Evolutionary conservation across 768 basidiomycete genomes (phyloP).

Genomic region (Melanogaster broomeanus): DNA sequence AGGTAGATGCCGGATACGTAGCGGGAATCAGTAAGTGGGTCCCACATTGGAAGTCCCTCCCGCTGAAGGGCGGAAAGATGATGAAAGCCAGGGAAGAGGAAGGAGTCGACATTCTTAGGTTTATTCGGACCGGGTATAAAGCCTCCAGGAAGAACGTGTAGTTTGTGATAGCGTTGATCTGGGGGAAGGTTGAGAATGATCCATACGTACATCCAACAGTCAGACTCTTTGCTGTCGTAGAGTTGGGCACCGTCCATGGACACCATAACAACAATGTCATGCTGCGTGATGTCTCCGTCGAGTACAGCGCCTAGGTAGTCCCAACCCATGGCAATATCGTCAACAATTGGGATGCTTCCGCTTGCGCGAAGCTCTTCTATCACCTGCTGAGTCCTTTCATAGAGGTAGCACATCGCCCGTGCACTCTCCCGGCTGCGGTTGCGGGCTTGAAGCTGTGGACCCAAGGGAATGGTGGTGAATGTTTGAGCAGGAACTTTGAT

Average conservation of each 20-base stretch:
- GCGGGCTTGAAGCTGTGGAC: constrained; percentile 44
- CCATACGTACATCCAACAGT: constrained; percentile 38
- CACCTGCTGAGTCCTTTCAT: not conserved
- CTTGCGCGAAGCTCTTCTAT: no score
- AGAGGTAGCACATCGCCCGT: constrained; percentile 26
- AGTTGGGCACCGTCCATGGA: constrained; percentile 45
- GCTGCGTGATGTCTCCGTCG: constrained; percentile 12
- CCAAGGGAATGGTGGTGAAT: constrained; percentile 39
- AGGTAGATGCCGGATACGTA: constrained; percentile 16
- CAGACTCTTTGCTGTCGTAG: constrained; percentile 14
- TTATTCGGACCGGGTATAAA: constrained; percentile 32
- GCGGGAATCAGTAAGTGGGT: constrained; percentile 19
- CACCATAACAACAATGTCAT: constrained; percentile 35
- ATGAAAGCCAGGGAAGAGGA: constrained; percentile 30
- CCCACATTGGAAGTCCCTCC: constrained; percentile 35
- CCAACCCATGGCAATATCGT: not conserved
- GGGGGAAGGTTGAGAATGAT: constrained; percentile 33
- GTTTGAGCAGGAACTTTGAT: constrained; percentile 30
- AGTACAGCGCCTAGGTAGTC: constrained; percentile 9
- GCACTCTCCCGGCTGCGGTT: constrained; percentile 26
- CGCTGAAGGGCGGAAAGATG: constrained; percentile 26
- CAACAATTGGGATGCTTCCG: not conserved
- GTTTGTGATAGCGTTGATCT: constrained; percentile 3
- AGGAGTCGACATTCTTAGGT: constrained; percentile 33
- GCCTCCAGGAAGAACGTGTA: constrained; percentile 11